Evolutionary conservation across 371 early-diverging fungal genomes (phyloP), one percentile per base, ranked within the genome.

Genomic region (Chytridium lagenaria): DNA sequence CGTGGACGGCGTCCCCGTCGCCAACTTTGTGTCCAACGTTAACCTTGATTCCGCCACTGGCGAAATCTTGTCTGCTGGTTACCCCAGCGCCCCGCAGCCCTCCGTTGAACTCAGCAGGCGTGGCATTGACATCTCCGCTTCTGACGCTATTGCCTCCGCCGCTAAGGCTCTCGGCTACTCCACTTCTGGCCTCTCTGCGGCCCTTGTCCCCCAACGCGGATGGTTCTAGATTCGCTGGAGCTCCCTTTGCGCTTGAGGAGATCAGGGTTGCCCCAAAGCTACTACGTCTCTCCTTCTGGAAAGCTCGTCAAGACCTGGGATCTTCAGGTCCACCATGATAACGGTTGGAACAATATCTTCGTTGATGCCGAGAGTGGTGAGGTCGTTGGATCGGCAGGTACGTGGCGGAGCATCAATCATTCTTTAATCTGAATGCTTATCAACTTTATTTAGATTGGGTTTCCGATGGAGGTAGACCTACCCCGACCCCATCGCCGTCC

Each of bases 181-280:
- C 51, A 49, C 66, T 44, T 12, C 39, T 19, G 66, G 49, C 3
- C 36, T 61, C 36, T 34, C 61, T 26, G 5, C 23, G n/a, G 23
- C 12, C n/a, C n/a, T n/a, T n/a, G n/a, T n/a, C n/a, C n/a, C n/a
- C n/a, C n/a, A n/a, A n/a, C 16, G 10, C 30, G 5, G 57, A 19
- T 7, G 26, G 33, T 22, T 15, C 12, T 26, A 40, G 22, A 16
- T 61, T 78, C 36, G 2, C 26, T 10, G 75, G 72, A 15, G 74
- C 67, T 2, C 49, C 78, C 5, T 71, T 72, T 50, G 67, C 75
- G 3, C 16, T 69, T 23, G 30, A 67, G n/a, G 75, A 69, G 68
- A 65, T 71, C 55, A 31, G 19, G 19, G 72, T 66, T 16, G 7
- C 50, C 15, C n/a, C 38, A 31, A 66, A 63, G 66, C n/a, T 71